Evolutionary conservation across 768 basidiomycete genomes (phyloP).

Genomic region (Tylopilus sp.): DNA sequence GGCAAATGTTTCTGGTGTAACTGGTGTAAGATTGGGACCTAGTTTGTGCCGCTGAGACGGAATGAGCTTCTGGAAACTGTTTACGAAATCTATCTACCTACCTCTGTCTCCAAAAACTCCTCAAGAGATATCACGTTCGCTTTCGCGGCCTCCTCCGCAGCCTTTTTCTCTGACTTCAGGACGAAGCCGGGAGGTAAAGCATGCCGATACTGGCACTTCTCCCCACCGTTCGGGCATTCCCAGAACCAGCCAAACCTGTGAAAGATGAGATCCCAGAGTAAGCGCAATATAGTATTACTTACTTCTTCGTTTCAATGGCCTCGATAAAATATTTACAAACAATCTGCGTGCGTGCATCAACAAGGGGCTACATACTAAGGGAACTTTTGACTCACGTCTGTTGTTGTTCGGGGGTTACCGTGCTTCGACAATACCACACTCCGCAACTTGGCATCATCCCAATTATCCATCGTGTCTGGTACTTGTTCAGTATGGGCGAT

Average conservation of each 20-base stretch:
- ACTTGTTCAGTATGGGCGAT: neutral
- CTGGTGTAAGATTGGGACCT: constrained; percentile 84
- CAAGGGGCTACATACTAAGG: constrained; percentile 1
- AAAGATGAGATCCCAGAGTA: neutral
- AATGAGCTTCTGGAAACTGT: constrained; percentile 1
- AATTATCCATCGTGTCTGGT: constrained; percentile 93
- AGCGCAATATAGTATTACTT: constrained; percentile 6
- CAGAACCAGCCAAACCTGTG: constrained; percentile 90
- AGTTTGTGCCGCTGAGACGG: constrained; percentile 84
- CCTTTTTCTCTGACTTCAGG: constrained; percentile 91
- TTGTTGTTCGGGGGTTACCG: constrained; percentile 88
- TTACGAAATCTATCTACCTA: too few relatives aligned
- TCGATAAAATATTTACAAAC: constrained; percentile 98
- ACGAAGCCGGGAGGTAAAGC: constrained; percentile 96
- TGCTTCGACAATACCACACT: constrained; percentile 84
- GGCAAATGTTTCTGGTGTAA: constrained; percentile 88
- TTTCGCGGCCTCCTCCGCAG: constrained; percentile 86
- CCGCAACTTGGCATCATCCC: constrained; percentile 93
- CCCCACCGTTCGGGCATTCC: constrained; percentile 83
- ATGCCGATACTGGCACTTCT: constrained; percentile 89
- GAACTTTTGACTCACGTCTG: constrained; percentile 58
- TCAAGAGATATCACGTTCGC: constrained; percentile 87
- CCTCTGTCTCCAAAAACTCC: constrained; percentile 97
- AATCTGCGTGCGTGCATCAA: constrained; percentile 51
- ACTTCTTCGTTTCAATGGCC: constrained; percentile 91